Percentiles rank a stretch among this genome's conserved stretches.
phyloP scores from a whole-genome alignment of 2,329 filamentous ascomycete species.

The Colletotrichum spaethianum region DNA sequence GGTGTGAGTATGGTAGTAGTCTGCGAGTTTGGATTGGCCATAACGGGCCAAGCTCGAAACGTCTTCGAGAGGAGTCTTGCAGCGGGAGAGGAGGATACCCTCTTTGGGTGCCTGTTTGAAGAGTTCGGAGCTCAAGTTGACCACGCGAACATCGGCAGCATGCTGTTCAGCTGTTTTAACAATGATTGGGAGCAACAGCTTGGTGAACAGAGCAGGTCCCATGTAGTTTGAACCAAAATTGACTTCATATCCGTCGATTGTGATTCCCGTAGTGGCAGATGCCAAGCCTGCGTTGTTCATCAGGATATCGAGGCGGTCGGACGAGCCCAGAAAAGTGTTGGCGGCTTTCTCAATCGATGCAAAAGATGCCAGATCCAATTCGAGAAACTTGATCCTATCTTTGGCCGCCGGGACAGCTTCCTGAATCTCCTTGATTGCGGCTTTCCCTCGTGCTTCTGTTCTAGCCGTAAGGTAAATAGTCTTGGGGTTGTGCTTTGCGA shows the following conservation, averaged over 20 bases:
- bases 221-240: slow-evolving; percentile 65
- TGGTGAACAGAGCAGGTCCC: slow-evolving; percentile 61
- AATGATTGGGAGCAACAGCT: slow-evolving; percentile 51
- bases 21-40: slow-evolving; percentile 51
- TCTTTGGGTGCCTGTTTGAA: slow-evolving; percentile 43
- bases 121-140: slow-evolving; percentile 47
- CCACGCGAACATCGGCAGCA: slow-evolving; percentile 42
- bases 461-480: slow-evolving; percentile 46
- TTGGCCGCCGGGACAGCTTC: slow-evolving; percentile 42
- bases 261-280: slow-evolving; percentile 51
- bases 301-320: slow-evolving; percentile 58
- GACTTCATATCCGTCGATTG: slow-evolving; percentile 62
- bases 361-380: slow-evolving; percentile 61
- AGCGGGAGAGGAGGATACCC: slow-evolving; percentile 49
- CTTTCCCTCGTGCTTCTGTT: slow-evolving; percentile 53
- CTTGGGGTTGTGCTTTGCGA: slow-evolving; percentile 50
- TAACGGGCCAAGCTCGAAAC: slow-evolving; percentile 43
- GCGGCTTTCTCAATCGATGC: slow-evolving; percentile 58
- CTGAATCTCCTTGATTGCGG: slow-evolving; percentile 53
- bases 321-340: slow-evolving; percentile 50
- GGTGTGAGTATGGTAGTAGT: slow-evolving; percentile 48
- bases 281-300: slow-evolving; percentile 63
- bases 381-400: slow-evolving; percentile 49
- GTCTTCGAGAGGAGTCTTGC: slow-evolving; percentile 44
- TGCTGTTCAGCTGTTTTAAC: slow-evolving; percentile 48